Evolutionary conservation across 768 basidiomycete species (phyloP).

Genomic region (Leccinum uliginosum): DNA sequence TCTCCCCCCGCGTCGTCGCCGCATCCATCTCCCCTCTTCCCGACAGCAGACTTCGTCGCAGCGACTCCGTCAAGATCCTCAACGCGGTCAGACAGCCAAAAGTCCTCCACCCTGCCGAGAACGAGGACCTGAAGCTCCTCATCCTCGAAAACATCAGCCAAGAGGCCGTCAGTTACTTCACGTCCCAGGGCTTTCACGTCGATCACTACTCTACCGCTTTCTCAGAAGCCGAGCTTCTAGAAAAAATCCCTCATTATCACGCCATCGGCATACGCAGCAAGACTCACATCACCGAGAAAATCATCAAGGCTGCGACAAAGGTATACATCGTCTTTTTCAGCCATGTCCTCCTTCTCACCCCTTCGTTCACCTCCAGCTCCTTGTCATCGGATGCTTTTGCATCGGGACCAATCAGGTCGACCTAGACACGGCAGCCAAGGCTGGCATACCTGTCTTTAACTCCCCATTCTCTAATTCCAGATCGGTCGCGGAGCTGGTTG

Average conservation of each 20-base stretch:
- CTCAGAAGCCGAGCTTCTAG: constrained; percentile 90
- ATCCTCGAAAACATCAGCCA: constrained; percentile 94
- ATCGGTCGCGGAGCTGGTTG: constrained; percentile 96
- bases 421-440: constrained; percentile 71
- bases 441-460: constrained; percentile 98
- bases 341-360: not conserved
- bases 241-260: constrained; percentile 79
- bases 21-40: constrained; percentile 57
- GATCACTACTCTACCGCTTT: constrained; percentile 84
- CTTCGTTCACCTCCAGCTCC: constrained; percentile 50
- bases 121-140: constrained; percentile 75
- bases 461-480: constrained; percentile 99
- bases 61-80: constrained; percentile 30
- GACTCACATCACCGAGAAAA: constrained; percentile 89
- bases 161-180: constrained; percentile 80
- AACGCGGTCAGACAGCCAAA: constrained; percentile 51
- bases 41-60: constrained; percentile 40
- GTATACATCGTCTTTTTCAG: constrained; percentile 36
- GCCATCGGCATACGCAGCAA: constrained; percentile 97
- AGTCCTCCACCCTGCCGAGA: constrained; percentile 78
- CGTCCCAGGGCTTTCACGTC: constrained; percentile 82
- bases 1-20: constrained; percentile 34
- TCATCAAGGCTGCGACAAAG: constrained; percentile 84
- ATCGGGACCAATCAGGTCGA: constrained; percentile 99
- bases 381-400: constrained; percentile 98